Evolutionary conservation across 208 protist genomes (phyloP), one percentile per base, ranked within the genome.

Genomic region (Hexamita inflata): DNA sequence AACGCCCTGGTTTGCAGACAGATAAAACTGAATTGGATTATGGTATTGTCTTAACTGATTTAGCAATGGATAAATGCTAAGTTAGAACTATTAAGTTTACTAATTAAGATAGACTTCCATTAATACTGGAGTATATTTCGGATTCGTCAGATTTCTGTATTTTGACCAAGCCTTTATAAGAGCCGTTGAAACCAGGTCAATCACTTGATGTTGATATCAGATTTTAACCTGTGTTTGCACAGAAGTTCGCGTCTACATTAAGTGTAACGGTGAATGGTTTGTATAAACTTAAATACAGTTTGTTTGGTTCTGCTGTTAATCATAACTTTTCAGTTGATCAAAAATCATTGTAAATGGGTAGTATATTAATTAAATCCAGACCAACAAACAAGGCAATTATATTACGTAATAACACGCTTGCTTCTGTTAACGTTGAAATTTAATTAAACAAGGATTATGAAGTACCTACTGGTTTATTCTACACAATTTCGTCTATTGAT

Each of bases 251-350:
- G 64, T 15, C 9, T 45, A 70, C 7, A 19, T 38, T 70, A 42
- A 4, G 4, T 38, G 64, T 70, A 28, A 70, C 38, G 35, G 64
- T 70, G 11, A 70, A 70, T 45, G 64, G 64, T 15, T 34, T 70
- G 4, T 70, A 70, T 70, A 70, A 70, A 38, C n/a, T 70, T 15
- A n/a, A 38, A n/a, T 70, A 57, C n/a, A 7, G 19, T 40, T n/a
- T 70, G 4, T 28, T 38, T 42, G 64, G 64, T 4, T 11, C 7
- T 32, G 64, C 34, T 57, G 38, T 70, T 49, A 45, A 13, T n/a
- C 38, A 38, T n/a, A 57, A n/a, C 35, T 70, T 70, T n/a, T 19
- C 35, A 7, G 11, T 70, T n/a, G 34, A 40, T 49, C 11, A 70
- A 57, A 70, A n/a, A 49, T 19, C 7, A 28, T 28, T 70, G 2